These are phyloP conservation scores for Candolleomyces efflorescens DNA, from an alignment of 768 basidiomycete species.

Conservation along the genomic window DNA sequence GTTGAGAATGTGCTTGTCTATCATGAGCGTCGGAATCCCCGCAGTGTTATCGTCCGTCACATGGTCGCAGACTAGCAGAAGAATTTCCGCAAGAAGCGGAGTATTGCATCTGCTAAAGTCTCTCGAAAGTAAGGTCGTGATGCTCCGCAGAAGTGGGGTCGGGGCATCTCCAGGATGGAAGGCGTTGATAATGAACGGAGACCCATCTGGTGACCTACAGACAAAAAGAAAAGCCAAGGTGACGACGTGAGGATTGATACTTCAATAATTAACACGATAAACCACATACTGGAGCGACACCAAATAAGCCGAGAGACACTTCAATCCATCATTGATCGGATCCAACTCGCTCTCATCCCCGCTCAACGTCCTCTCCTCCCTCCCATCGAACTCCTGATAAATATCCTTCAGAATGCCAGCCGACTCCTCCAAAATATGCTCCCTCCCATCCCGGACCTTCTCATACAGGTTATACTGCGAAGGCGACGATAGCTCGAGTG, in stretches of 20 bases:
- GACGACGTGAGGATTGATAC: background rate
- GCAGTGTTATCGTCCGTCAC: conserved; percentile 66
- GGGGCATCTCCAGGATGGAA: conserved; percentile 50
- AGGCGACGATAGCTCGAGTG: conserved; percentile 14
- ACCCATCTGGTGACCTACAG: conserved; percentile 26
- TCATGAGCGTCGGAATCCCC: conserved; percentile 57
- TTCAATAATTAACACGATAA: background rate
- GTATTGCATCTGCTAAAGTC: conserved; percentile 55
- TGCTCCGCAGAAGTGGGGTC: conserved; percentile 56
- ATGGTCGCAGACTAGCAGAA: conserved; percentile 65
- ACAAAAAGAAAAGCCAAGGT: background rate
- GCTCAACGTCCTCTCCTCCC: conserved; percentile 45
- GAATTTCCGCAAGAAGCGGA: conserved; percentile 58
- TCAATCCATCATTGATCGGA: conserved; percentile 59
- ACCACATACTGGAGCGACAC: conserved; percentile 51
- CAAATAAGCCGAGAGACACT: conserved; percentile 55
- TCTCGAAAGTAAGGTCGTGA: conserved; percentile 60
- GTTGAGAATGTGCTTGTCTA: conserved; percentile 61
- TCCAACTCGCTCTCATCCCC: conserved; percentile 67
- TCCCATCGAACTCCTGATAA: conserved; percentile 65
- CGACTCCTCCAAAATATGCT: conserved; percentile 63
- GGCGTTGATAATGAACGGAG: conserved; percentile 43
- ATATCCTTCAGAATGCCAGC: conserved; percentile 69
- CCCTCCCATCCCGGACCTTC: conserved; percentile 31
- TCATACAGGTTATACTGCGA: conserved; percentile 20